Base-by-base conservation (phyloP, 371 early-diverging fungal species). In the Zopfochytrium polystomum region DNA sequence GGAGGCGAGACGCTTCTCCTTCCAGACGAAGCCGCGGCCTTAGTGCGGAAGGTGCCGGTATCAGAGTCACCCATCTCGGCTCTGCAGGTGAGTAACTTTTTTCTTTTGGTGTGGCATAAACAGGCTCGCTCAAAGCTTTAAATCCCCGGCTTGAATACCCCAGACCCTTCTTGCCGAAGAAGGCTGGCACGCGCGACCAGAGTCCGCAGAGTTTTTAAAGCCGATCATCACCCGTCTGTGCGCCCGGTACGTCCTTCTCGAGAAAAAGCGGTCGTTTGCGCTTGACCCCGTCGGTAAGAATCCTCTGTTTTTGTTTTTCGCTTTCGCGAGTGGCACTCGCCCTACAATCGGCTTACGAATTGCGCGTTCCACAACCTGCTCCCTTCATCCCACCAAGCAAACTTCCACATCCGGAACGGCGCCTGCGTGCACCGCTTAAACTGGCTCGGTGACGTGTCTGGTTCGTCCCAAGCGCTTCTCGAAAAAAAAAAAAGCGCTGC, bases 341-440 rank as follows among this genome's bases (percentile, higher is more conserved):
- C n/a, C n/a, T n/a, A n/a, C n/a, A n/a, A n/a, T n/a, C n/a, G n/a
- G n/a, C n/a, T n/a, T n/a, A n/a, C n/a, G n/a, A n/a, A n/a, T n/a
- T n/a, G n/a, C n/a, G n/a, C n/a, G n/a, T n/a, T n/a, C n/a, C n/a
- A n/a, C n/a, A n/a, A n/a, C n/a, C n/a, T n/a, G n/a, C n/a, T n/a
- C n/a, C n/a, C n/a, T n/a, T n/a, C n/a, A n/a, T n/a, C n/a, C n/a
- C n/a, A n/a, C n/a, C n/a, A n/a, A n/a, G n/a, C 89, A 25, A 90
- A 92, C 69, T 93, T 93, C 62, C 94, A 93, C 62, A 68, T 92
- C 46, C 84, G 91, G 27, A 93, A 93, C 67, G 94, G 94, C 6
- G 92, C 93, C 0, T 85, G 87, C 56, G 82, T 89, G 4, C 84
- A 90, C 60, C 84, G 85, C 3, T 58, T 93, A 52, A 90, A 92